Evolutionary conservation across 371 early-diverging fungal genomes (phyloP).

Genomic region (Syncephalis plumigaleata): DNA sequence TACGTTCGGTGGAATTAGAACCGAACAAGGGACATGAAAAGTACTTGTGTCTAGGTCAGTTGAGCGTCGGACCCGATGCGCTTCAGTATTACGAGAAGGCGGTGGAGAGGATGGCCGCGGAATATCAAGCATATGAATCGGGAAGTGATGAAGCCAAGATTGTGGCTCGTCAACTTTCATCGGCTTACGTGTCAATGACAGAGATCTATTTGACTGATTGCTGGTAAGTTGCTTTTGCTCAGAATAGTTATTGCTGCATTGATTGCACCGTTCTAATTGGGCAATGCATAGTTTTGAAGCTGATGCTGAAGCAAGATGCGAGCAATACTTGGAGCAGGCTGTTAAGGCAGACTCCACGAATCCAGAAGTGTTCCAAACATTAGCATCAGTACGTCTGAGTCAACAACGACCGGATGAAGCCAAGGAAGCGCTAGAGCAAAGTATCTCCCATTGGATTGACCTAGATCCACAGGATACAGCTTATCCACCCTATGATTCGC

Average conservation of each 20-base stretch:
- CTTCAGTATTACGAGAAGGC: not conserved
- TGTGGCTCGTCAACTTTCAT: slow-evolving; percentile 38
- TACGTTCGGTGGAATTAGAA: slow-evolving; percentile 39
- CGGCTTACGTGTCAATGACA: slow-evolving; percentile 81
- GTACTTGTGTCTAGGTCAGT: slow-evolving; percentile 82
- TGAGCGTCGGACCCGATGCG: not conserved
- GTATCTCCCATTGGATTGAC: slow-evolving; percentile 59
- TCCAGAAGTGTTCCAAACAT: slow-evolving; percentile 72
- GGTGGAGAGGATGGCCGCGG: not conserved
- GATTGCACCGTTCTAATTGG: not conserved
- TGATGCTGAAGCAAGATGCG: slow-evolving; percentile 75
- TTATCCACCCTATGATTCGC: slow-evolving; percentile 67
- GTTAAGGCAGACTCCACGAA: slow-evolving; percentile 43
- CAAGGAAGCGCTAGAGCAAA: slow-evolving; percentile 32
- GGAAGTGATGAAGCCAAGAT: not conserved
- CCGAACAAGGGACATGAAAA: slow-evolving; percentile 56
- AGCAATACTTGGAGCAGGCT: slow-evolving; percentile 49
- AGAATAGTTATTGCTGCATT: not conserved
- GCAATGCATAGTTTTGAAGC: slow-evolving; percentile 75
- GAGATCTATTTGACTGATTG: slow-evolving; percentile 94
- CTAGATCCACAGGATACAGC: slow-evolving; percentile 29
- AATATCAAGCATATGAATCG: not conserved
- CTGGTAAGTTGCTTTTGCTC: no score
- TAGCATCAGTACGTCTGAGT: slow-evolving; percentile 81
- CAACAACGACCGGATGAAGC: slow-evolving; percentile 75